phyloP scores from a whole-genome alignment of 179 eudicot species.

The Dionaea muscipula region DNA sequence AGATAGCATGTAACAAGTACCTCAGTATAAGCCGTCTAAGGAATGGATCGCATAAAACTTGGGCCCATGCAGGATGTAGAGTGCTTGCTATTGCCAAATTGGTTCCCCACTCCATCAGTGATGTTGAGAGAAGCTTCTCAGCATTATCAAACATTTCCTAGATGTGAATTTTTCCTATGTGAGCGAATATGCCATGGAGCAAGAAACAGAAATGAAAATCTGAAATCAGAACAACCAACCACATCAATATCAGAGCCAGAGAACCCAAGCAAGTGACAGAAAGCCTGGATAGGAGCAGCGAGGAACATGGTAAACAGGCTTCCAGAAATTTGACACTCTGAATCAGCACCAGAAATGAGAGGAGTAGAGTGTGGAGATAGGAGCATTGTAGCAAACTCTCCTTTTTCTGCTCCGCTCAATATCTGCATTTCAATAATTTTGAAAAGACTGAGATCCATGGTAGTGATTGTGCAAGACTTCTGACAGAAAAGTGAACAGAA shows the following conservation, averaged over 20 bases:
- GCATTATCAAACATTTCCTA: slow-evolving; percentile 22
- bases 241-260: slow-evolving; percentile 49
- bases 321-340: slow-evolving; percentile 46
- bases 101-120: slow-evolving; percentile 53
- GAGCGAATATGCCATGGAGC: background rate
- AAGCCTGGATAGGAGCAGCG: slow-evolving; percentile 74
- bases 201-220: background rate
- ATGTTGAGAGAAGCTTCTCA: slow-evolving; percentile 47
- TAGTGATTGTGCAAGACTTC: no score
- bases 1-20: slow-evolving; percentile 18
- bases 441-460: no score
- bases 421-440: slow-evolving; percentile 24
- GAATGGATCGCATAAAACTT: slow-evolving; percentile 68
- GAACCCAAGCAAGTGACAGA: slow-evolving; percentile 59
- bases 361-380: slow-evolving; percentile 52
- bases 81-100: slow-evolving; percentile 39
- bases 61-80: slow-evolving; percentile 81
- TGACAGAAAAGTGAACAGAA: no score
- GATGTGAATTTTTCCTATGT: background rate
- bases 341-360: slow-evolving; percentile 31
- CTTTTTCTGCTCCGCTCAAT: slow-evolving; percentile 63
- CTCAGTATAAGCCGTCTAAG: slow-evolving; percentile 67
- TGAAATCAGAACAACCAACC: slow-evolving; percentile 26
- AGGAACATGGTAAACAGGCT: slow-evolving; percentile 79
- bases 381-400: slow-evolving; percentile 69